Percentiles rank a stretch among this genome's conserved stretches.
Conservation (phyloP, 371 early-diverging fungal genomes). For the Mortierella sp. region DNA sequence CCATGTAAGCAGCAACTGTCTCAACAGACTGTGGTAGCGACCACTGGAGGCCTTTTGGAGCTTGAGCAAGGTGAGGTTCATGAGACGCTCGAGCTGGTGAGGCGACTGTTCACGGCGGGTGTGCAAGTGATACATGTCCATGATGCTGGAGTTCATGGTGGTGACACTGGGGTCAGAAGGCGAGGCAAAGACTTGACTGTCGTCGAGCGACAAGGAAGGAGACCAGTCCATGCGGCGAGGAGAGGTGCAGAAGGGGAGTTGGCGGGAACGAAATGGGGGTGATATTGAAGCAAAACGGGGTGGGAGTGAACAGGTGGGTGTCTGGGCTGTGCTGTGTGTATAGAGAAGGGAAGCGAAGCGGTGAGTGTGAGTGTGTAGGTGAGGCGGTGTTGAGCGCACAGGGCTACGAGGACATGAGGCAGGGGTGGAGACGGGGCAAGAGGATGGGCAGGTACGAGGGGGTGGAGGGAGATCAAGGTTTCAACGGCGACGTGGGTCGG, state of each 20-base stretch:
- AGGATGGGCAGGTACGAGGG: too few species aligned
- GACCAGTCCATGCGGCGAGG: constrained; percentile 34
- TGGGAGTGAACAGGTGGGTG: too few species aligned
- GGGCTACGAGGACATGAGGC: too few species aligned
- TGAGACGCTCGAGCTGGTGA: constrained; percentile 20
- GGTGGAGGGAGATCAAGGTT: too few species aligned
- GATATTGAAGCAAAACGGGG: too few species aligned
- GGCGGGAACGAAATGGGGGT: background rate
- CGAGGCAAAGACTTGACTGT: constrained; percentile 11
- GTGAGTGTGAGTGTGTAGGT: too few species aligned
- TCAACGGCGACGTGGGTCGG: too few species aligned
- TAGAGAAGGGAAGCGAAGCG: too few species aligned
- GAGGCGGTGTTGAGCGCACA: too few species aligned
- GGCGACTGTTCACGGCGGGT: constrained; percentile 11
- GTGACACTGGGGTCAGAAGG: constrained; percentile 6
- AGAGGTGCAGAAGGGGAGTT: background rate
- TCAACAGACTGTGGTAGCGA: constrained; percentile 22
- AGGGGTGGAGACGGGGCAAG: too few species aligned
- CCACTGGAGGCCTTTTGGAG: constrained; percentile 36
- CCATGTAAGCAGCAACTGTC: constrained; percentile 42
- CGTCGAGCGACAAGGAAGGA: constrained; percentile 17
- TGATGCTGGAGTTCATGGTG: background rate
- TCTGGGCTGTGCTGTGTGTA: too few species aligned
- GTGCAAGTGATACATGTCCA: constrained; percentile 10
- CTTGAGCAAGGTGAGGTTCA: constrained; percentile 26